Conservation (phyloP, 495 filamentous ascomycete genomes). For the Penicillium alfredii region DNA sequence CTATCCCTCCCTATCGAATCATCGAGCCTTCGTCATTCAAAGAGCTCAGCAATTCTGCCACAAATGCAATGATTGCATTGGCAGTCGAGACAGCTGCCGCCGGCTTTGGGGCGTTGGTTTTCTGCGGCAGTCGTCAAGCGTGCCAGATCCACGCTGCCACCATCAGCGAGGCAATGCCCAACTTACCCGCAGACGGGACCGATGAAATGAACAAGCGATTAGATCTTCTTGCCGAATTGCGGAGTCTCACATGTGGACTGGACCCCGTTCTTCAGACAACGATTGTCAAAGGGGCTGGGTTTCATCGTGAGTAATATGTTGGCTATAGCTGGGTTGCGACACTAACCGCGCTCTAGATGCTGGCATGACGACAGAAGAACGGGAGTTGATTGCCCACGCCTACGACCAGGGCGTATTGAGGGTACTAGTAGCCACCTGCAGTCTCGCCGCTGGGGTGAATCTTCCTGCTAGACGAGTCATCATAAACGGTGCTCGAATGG, state of each 20-base stretch:
- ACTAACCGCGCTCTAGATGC: slow-evolving; percentile 44
- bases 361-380: slow-evolving; percentile 74
- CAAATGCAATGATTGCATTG: slow-evolving; percentile 66
- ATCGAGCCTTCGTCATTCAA: slow-evolving; percentile 52
- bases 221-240: slow-evolving; percentile 63
- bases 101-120: slow-evolving; percentile 69
- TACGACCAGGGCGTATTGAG: slow-evolving; percentile 67
- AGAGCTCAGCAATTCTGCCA: slow-evolving; percentile 56
- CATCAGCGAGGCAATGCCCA: slow-evolving; percentile 58
- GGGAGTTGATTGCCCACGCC: slow-evolving; percentile 65
- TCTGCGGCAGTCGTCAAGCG: slow-evolving; percentile 63
- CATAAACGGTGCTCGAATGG: slow-evolving; percentile 72
- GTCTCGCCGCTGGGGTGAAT: slow-evolving; percentile 81
- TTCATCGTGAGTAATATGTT: slow-evolving; percentile 53
- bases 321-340: too few relatives aligned
- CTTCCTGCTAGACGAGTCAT: slow-evolving; percentile 71
- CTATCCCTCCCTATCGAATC: slow-evolving; percentile 39
- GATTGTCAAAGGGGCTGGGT: slow-evolving; percentile 62
- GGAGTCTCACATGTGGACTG: slow-evolving; percentile 59
- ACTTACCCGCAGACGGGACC: slow-evolving; percentile 33
- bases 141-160: slow-evolving; percentile 59
- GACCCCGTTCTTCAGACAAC: slow-evolving; percentile 63
- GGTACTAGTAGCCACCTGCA: slow-evolving; percentile 75
- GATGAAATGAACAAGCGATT: slow-evolving; percentile 51
- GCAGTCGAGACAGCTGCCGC: slow-evolving; percentile 58